A percentile compares a stretch with the other conserved stretches of the same genome.
These are phyloP conservation scores for Leptomonas pyrrhocoris DNA, from an alignment of 208 protist species.

Conservation along the genomic window DNA sequence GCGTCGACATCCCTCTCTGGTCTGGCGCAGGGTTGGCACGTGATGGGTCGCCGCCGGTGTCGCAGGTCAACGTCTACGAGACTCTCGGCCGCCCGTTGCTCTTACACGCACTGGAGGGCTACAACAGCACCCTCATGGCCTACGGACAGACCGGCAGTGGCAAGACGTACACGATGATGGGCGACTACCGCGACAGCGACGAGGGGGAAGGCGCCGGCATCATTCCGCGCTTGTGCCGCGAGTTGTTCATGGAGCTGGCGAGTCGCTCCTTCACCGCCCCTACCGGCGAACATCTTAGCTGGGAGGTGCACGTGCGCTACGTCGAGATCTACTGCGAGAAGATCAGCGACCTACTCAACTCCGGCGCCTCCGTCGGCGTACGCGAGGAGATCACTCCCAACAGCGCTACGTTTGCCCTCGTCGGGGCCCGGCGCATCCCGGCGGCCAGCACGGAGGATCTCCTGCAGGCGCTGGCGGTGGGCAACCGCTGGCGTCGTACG, in stretches of 20 bases:
- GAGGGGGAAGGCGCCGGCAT: conserved; percentile 56
- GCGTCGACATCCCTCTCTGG: conserved; percentile 76
- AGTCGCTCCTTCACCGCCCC: conserved; percentile 46
- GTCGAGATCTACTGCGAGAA: conserved; percentile 93
- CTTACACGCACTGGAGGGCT: conserved; percentile 88
- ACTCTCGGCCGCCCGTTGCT: conserved; percentile 89
- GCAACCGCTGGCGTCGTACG: conserved; percentile 76
- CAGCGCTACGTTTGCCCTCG: conserved; percentile 64
- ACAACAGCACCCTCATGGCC: conserved; percentile 91
- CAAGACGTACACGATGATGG: conserved; percentile 93
- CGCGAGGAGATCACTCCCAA: conserved; percentile 72
- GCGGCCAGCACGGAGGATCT: conserved; percentile 58
- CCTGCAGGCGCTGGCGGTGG: conserved; percentile 62
- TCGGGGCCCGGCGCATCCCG: conserved; percentile 56
- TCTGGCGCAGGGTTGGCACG: conserved; percentile 48
- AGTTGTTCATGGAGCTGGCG: conserved; percentile 75
- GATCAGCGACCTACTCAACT: conserved; percentile 86
- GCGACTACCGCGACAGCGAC: conserved; percentile 34
- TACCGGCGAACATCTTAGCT: conserved; percentile 59
- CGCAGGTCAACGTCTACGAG: conserved; percentile 84
- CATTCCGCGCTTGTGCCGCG: conserved; percentile 82
- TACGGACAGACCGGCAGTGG: conserved; percentile 92
- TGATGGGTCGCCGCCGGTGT: conserved; percentile 48
- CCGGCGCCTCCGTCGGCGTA: conserved; percentile 51
- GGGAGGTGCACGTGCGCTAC: conserved; percentile 85